These are phyloP conservation scores for Malassezia psittaci DNA, from an alignment of 1,284 basidiomycete species.

Conservation along the genomic window DNA sequence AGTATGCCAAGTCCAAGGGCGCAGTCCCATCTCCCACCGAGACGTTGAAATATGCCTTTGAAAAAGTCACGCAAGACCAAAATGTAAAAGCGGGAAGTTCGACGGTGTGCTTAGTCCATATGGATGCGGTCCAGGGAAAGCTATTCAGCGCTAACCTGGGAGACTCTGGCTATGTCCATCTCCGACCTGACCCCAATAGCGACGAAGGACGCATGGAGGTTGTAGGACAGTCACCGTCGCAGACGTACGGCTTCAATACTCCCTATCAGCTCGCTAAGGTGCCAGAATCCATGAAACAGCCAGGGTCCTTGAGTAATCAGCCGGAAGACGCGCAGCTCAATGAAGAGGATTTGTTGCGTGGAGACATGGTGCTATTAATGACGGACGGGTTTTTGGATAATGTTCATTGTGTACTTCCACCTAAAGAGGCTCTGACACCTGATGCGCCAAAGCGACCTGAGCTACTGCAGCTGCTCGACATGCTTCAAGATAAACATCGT, in stretches of 20 bases:
- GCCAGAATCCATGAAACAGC: conserved; percentile 24
- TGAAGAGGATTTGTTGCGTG: conserved; percentile 29
- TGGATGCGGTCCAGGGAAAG: conserved; percentile 65
- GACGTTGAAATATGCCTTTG: conserved; percentile 63
- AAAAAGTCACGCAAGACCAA: conserved; percentile 61
- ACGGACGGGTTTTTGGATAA: conserved; percentile 82
- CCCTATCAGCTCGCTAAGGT: conserved; percentile 45
- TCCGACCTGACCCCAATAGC: conserved; percentile 47
- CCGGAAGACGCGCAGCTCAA: conserved; percentile 32
- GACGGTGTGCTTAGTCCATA: conserved; percentile 67
- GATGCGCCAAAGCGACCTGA: conserved; percentile 27
- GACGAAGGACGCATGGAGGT: conserved; percentile 33
- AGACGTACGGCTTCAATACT: conserved; percentile 43
- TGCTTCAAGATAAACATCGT: conserved; percentile 41
- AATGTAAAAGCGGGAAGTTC: conserved; percentile 69
- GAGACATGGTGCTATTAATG: conserved; percentile 50
- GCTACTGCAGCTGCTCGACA: conserved; percentile 34
- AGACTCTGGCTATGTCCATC: conserved; percentile 71
- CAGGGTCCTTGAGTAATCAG: conserved; percentile 28
- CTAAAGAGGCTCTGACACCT: conserved; percentile 12
- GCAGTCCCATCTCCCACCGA: conserved; percentile 49
- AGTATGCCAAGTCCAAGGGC: conserved; percentile 5
- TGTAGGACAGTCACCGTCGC: conserved; percentile 31
- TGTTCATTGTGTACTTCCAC: conserved; percentile 60
- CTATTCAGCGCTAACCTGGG: conserved; percentile 78